Evolutionary conservation across 2,329 filamentous ascomycete genomes (phyloP), one percentile per base, ranked within the genome.

Genomic region (Aspergillus sp.): DNA sequence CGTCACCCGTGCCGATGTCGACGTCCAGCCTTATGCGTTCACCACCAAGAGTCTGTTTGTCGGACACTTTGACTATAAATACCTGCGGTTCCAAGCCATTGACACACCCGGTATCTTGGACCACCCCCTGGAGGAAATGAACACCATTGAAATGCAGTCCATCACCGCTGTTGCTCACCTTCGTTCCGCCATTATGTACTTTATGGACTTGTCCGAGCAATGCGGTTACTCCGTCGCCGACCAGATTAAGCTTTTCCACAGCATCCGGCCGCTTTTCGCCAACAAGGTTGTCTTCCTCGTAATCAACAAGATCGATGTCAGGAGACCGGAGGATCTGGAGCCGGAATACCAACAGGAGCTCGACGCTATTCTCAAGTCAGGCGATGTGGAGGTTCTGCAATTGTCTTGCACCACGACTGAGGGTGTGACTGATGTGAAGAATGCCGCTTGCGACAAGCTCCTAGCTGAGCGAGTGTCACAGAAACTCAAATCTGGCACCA

Each of bases 111-210:
- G 93, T 76, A 95, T 98, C 57, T 75, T 98, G 51, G 93, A 98
- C 60, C 93, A 98, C 67, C 90, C 91, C 33, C 81, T 98, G 6
- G 93, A 97, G 72, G 93, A 97, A 74, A 98, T 97, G 93, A 95
- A 96, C 73, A 97, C 93, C 3, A 98, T 98, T 64, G 93, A 98
- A 72, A 97, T 97, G 88, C 93, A 97, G 76, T 86, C 86, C 52
- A 96, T 98, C 57, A 97, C 91, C 12, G 93, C 94, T 7, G 95
- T 98, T 73, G 93, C 93, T 44, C 94, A 98, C 75, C 77, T 98
- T 64, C 82, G 91, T 60, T 94, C 90, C 38, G 91, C 91, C 47
- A 94, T 98, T 54, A 76, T 97, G 50, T 97, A 97, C 72, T 97
- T 97, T 66, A 95, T 97, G 87, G 91, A 97, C 75, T 76, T 96